phyloP scores from a whole-genome alignment of 495 filamentous ascomycete species.

The Penicillium coprophilum region DNA sequence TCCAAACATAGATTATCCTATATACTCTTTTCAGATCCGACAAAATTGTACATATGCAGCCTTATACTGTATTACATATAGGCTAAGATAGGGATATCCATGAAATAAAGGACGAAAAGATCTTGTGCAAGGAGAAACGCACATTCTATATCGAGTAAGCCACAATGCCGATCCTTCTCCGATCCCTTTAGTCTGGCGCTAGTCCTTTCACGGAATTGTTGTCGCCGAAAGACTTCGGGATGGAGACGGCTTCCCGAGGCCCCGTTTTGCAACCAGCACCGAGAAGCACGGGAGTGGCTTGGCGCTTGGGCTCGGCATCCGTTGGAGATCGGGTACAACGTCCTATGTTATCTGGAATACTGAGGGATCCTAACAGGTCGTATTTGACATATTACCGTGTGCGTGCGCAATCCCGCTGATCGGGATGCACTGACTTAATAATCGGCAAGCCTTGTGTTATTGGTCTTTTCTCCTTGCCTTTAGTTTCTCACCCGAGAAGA shows the following conservation, averaged over 20 bases:
- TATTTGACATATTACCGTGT: not conserved
- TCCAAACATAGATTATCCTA: too few relatives aligned
- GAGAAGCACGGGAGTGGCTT: constrained; percentile 4
- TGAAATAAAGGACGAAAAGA: not conserved
- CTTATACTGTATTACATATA: not conserved
- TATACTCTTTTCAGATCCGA: not conserved
- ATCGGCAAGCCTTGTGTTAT: not conserved
- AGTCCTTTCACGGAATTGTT: not conserved
- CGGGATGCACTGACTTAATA: not conserved
- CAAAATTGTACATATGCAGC: not conserved
- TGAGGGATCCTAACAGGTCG: not conserved
- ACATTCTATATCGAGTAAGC: constrained; percentile 6
- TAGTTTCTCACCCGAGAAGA: not conserved
- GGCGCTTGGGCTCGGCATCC: not conserved
- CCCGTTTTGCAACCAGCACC: not conserved
- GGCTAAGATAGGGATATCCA: constrained; percentile 1
- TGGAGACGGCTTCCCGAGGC: constrained; percentile 27
- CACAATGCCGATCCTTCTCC: not conserved
- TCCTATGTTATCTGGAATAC: too few relatives aligned
- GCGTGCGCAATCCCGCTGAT: constrained; percentile 7
- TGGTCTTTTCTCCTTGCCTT: not conserved
- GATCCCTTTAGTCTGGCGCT: constrained; percentile 8
- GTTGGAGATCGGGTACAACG: constrained; percentile 3
- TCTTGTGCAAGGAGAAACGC: constrained; percentile 5
- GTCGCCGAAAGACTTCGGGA: constrained; percentile 13